These are phyloP conservation scores for Sphaerulina musiva DNA, from an alignment of 2,329 filamentous ascomycete genomes.

Conservation along the genomic window DNA sequence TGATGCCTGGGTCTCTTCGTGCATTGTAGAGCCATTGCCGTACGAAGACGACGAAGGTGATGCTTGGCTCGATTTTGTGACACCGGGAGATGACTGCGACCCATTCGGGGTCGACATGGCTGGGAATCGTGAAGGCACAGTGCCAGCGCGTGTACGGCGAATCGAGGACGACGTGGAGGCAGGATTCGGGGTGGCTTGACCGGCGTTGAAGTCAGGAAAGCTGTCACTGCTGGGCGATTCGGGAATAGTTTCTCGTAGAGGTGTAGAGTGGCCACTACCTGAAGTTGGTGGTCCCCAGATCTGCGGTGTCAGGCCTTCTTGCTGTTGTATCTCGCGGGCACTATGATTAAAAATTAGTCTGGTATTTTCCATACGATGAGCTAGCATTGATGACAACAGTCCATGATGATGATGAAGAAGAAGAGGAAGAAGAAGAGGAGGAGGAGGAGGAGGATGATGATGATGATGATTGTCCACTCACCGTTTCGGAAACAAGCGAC, in stretches of 20 bases:
- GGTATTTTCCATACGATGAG: background rate
- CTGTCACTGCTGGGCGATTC: constrained; percentile 89
- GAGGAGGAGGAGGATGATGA: background rate
- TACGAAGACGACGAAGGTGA: constrained; percentile 85
- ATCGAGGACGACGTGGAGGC: constrained; percentile 24
- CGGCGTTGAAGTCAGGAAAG: constrained; percentile 74
- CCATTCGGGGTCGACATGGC: constrained; percentile 57
- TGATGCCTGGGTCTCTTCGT: constrained; percentile 17
- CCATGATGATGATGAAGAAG: no score
- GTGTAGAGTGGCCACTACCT: constrained; percentile 92
- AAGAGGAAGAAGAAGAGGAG: no score
- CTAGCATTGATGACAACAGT: no score
- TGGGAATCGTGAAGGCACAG: constrained; percentile 90
- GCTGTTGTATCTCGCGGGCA: constrained; percentile 91
- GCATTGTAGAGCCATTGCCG: constrained; percentile 45
- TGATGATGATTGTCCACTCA: constrained; percentile 44
- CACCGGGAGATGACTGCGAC: constrained; percentile 52
- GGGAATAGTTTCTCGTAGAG: constrained; percentile 91
- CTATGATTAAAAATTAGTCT: constrained; percentile 41
- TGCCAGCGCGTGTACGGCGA: constrained; percentile 82
- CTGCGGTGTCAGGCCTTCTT: constrained; percentile 73
- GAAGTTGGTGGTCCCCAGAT: constrained; percentile 91
- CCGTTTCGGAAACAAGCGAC: constrained; percentile 86
- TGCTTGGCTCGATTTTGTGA: constrained; percentile 73
- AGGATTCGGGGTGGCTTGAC: constrained; percentile 21